phyloP scores from a whole-genome alignment of 164 flowering plant genomes.

The Piper betle region DNA sequence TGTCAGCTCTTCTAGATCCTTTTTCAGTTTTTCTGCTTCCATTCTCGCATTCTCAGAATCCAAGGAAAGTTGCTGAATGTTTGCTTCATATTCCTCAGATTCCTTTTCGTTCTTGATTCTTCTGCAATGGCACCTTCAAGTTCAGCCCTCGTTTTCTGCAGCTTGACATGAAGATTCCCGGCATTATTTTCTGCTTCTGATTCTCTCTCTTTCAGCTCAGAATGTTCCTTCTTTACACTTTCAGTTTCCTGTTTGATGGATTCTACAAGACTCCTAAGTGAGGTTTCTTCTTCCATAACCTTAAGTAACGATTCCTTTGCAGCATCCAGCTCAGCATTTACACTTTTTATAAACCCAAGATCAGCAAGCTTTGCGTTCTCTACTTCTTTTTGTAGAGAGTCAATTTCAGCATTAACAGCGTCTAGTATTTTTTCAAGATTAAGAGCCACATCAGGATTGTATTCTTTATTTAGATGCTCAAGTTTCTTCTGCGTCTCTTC shows the following conservation, averaged over 20 bases:
- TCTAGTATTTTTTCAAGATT: slow-evolving; percentile 43
- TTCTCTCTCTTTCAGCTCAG: slow-evolving; percentile 64
- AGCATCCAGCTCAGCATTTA: slow-evolving; percentile 61
- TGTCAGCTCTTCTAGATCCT: slow-evolving; percentile 48
- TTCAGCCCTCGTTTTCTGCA: slow-evolving; percentile 53
- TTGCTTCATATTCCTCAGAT: slow-evolving; percentile 49
- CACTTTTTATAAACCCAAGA: slow-evolving; percentile 45
- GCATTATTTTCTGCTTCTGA: slow-evolving; percentile 67
- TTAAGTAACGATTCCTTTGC: slow-evolving; percentile 68
- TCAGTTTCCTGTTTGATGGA: slow-evolving; percentile 64
- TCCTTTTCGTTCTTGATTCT: slow-evolving; percentile 49
- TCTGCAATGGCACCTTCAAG: slow-evolving; percentile 52
- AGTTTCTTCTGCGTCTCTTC: slow-evolving; percentile 50
- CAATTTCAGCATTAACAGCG: slow-evolving; percentile 38
- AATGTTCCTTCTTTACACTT: slow-evolving; percentile 61
- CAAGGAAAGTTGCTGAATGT: slow-evolving; percentile 40
- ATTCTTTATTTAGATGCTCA: slow-evolving; percentile 35
- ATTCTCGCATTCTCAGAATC: slow-evolving; percentile 48
- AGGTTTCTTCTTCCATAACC: slow-evolving; percentile 66
- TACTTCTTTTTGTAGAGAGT: slow-evolving; percentile 36
- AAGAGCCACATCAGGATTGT: slow-evolving; percentile 35
- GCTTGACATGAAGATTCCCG: slow-evolving; percentile 62
- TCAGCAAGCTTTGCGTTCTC: slow-evolving; percentile 49
- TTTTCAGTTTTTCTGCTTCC: slow-evolving; percentile 56
- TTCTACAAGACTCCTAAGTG: slow-evolving; percentile 44